Conservation (phyloP, 2,329 filamentous ascomycete species). For the Metarhizium anisopliae region DNA sequence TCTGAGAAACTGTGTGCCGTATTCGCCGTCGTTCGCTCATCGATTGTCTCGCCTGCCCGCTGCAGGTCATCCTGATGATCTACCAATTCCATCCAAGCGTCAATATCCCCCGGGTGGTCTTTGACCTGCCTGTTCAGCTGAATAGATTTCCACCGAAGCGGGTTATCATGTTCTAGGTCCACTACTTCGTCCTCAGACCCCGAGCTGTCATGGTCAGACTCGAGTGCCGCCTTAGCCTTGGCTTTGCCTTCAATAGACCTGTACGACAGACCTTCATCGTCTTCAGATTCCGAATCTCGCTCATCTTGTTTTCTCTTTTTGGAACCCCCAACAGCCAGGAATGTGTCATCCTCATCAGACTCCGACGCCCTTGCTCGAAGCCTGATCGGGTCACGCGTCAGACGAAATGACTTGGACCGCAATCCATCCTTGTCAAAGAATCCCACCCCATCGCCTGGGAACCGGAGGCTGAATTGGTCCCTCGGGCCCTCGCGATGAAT, state of each 20-base stretch:
- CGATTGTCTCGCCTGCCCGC: slow-evolving; percentile 33
- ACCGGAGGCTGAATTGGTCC: slow-evolving; percentile 43
- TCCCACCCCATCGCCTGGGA: slow-evolving; percentile 29
- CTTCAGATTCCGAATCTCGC: slow-evolving; percentile 29
- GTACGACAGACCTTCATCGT: slow-evolving; percentile 46
- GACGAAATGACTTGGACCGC: slow-evolving; percentile 27
- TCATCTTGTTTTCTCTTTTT: slow-evolving; percentile 32
- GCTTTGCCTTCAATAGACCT: slow-evolving; percentile 56
- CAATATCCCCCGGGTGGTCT: slow-evolving; percentile 55
- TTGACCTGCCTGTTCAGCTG: slow-evolving; percentile 56
- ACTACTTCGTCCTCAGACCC: slow-evolving; percentile 30
- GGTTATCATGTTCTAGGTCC: slow-evolving; percentile 27
- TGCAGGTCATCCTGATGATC: slow-evolving; percentile 66
- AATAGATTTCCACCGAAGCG: slow-evolving; percentile 45
- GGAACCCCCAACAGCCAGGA: slow-evolving; percentile 33
- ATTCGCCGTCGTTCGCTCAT: slow-evolving; percentile 40
- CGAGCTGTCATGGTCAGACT: slow-evolving; percentile 41
- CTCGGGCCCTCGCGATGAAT: slow-evolving; percentile 58
- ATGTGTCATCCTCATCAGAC: slow-evolving; percentile 30
- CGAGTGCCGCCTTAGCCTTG: slow-evolving; percentile 37
- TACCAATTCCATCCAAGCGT: slow-evolving; percentile 71
- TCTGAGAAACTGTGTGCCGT: slow-evolving; percentile 65
- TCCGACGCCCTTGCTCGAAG: slow-evolving; percentile 20
- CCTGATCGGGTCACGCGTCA: slow-evolving; percentile 30
- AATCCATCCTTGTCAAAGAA: slow-evolving; percentile 37